phyloP scores from a whole-genome alignment of 371 early-diverging fungal species.

The Mortierella sp. region DNA sequence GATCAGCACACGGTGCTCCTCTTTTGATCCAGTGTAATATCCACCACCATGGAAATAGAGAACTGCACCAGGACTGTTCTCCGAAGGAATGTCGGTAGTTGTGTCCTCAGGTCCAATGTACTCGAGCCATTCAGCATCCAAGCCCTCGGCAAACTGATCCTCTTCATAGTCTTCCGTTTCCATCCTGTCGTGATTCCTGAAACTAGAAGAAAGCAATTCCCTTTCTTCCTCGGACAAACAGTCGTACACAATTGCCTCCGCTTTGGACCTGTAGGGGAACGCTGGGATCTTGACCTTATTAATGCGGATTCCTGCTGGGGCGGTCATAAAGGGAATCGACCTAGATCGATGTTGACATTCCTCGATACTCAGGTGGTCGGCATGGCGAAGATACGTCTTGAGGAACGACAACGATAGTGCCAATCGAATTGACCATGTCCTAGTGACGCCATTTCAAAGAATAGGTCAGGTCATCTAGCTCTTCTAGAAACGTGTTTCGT shows the following conservation, averaged over 20 bases:
- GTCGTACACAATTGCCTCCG: conserved; percentile 28
- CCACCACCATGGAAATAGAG: conserved; percentile 49
- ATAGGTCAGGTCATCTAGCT: conserved; percentile 3
- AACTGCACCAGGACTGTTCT: conserved; percentile 18
- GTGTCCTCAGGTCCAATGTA: conserved; percentile 20
- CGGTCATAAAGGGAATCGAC: conserved; percentile 46
- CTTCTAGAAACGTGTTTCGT: not conserved
- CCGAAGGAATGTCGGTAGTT: conserved; percentile 1
- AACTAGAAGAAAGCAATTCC: conserved; percentile 1
- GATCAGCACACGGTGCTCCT: conserved; percentile 45
- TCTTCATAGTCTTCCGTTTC: not conserved
- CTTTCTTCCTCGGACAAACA: conserved; percentile 31
- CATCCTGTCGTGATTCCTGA: not conserved
- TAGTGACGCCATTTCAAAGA: not conserved
- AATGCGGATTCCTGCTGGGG: conserved; percentile 24
- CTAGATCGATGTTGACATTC: conserved; percentile 35
- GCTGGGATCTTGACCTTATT: conserved; percentile 38
- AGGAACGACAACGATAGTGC: conserved; percentile 38
- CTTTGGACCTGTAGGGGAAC: conserved; percentile 23
- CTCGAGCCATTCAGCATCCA: conserved; percentile 47
- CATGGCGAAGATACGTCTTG: conserved; percentile 19
- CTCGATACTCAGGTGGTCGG: conserved; percentile 27
- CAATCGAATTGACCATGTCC: conserved; percentile 21
- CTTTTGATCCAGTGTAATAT: conserved; percentile 44
- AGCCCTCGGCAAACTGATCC: conserved; percentile 33